A percentile compares a stretch with the other conserved stretches of the same genome.
These are phyloP conservation scores for Gardenia jasminoides DNA, from an alignment of 257 asterid genomes.

Conservation along the genomic window DNA sequence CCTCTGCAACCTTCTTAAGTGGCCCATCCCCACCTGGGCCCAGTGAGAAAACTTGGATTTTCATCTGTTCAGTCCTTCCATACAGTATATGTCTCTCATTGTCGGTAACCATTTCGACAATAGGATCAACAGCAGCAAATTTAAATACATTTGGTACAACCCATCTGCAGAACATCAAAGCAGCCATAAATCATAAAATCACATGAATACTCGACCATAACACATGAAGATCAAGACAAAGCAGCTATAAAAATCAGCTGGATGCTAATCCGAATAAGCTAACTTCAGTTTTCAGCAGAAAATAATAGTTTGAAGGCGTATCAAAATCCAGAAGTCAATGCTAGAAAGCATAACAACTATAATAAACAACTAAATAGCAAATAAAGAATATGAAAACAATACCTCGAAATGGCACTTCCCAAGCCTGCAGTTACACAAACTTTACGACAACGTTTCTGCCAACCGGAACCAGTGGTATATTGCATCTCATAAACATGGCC, in stretches of 20 bases:
- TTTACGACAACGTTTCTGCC: slow-evolving; percentile 92
- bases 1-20: slow-evolving; percentile 88
- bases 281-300: background rate
- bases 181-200: slow-evolving; percentile 14
- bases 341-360: background rate
- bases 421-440: slow-evolving; percentile 85
- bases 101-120: slow-evolving; percentile 93
- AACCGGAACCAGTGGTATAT: slow-evolving; percentile 89
- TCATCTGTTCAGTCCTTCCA: slow-evolving; percentile 94
- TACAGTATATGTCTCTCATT: slow-evolving; percentile 83
- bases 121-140: slow-evolving; percentile 92
- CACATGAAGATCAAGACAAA: slow-evolving; percentile 18
- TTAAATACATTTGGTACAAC: slow-evolving; percentile 93
- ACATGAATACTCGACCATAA: slow-evolving; percentile 16
- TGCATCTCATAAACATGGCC: slow-evolving; percentile 92
- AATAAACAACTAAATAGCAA: background rate
- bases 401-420: slow-evolving; percentile 92
- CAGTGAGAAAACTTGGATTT: slow-evolving; percentile 82
- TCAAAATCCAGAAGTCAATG: background rate
- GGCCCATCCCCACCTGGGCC: slow-evolving; percentile 86
- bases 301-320: background rate
- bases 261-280: background rate
- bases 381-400: slow-evolving; percentile 15
- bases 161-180: slow-evolving; percentile 62
- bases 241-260: slow-evolving; percentile 5